Conservation (phyloP, 169 alveolate genomes). For the Plasmodium inui region DNA sequence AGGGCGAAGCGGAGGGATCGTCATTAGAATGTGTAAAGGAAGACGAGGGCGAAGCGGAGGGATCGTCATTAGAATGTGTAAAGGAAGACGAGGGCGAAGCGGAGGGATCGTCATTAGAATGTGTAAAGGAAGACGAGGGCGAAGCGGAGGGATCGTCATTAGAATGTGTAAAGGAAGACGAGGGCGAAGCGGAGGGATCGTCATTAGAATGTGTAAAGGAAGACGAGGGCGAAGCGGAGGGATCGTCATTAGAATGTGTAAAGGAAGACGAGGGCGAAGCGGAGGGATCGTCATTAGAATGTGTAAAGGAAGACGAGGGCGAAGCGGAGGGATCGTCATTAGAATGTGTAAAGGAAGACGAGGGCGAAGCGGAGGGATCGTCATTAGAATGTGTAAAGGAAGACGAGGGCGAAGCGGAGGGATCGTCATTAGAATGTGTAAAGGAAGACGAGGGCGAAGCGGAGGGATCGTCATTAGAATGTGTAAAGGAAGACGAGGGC, state of each 20-base stretch:
- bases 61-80: background rate
- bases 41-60: background rate
- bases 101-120: too few species aligned
- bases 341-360: background rate
- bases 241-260: background rate
- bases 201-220: too few species aligned
- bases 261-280: background rate
- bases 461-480: too few species aligned
- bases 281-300: too few species aligned
- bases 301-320: too few species aligned
- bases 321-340: background rate
- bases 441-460: background rate
- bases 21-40: too few species aligned
- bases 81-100: background rate
- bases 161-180: background rate
- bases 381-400: too few species aligned
- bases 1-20: background rate
- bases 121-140: too few species aligned
- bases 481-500: too few species aligned
- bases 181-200: background rate
- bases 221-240: background rate
- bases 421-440: background rate
- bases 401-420: background rate
- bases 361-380: background rate
- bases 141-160: background rate